phyloP scores from a whole-genome alignment of 805 yeast genomes.

The Candida insectalens region DNA sequence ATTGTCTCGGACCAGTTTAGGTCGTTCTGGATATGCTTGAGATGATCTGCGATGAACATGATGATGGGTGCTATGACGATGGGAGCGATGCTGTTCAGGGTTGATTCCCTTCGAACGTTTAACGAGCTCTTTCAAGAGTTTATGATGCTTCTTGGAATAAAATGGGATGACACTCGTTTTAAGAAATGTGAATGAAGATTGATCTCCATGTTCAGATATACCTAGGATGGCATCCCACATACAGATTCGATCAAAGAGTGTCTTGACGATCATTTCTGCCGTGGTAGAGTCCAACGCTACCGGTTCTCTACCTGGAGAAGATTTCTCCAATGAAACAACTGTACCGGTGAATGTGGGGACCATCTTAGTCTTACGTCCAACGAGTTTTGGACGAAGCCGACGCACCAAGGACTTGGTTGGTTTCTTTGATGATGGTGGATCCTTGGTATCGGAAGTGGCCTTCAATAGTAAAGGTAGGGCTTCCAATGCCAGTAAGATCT shows the following conservation, averaged over 20 bases:
- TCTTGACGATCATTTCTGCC: conserved; percentile 4
- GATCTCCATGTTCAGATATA: conserved; percentile 14
- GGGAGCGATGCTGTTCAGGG: conserved; percentile 6
- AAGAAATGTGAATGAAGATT: conserved; percentile 21
- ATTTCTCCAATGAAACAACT: conserved; percentile 10
- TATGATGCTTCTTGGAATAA: conserved; percentile 17
- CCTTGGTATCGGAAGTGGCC: neutral
- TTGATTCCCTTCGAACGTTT: conserved; percentile 23
- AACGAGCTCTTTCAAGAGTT: conserved; percentile 18
- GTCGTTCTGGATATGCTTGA: neutral
- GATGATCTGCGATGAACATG: neutral
- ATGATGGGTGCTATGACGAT: neutral
- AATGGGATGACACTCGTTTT: conserved; percentile 20
- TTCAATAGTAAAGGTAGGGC: conserved; percentile 11
- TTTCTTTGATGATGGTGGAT: conserved; percentile 1
- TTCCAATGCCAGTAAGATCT: conserved; percentile 20
- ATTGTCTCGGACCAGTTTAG: neutral
- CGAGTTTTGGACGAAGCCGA: conserved; percentile 10
- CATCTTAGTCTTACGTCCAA: conserved; percentile 22
- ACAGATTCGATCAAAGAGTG: conserved; percentile 22
- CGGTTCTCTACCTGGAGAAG: neutral
- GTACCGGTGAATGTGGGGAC: conserved; percentile 26
- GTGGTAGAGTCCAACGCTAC: neutral
- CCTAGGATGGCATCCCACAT: conserved; percentile 25
- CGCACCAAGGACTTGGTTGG: conserved; percentile 1